Evolutionary conservation across 371 early-diverging fungal genomes (phyloP), one percentile per base, ranked within the genome.

Genomic region (Thermomucor indicae-seudaticae): DNA sequence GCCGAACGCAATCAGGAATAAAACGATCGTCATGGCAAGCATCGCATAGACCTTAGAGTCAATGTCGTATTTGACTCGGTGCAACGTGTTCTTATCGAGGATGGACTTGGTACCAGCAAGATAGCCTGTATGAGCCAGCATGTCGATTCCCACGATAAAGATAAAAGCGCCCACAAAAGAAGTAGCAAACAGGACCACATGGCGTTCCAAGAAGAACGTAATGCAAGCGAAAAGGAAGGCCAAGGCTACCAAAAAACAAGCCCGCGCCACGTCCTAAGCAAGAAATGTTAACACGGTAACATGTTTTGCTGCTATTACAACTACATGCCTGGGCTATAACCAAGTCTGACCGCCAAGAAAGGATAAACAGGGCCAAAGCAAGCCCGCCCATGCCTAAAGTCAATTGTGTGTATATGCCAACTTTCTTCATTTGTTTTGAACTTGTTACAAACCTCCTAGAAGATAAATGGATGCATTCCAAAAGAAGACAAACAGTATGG

Each of bases 301-400:
- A 22, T 19, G 10, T 32, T 10, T 32, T n/a, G 34, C n/a, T 32
- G 8, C 34, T n/a, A 32, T 32, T n/a, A 16, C 16, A 5, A 5
- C 3, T 5, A 16, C 30, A 34, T 45, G 45, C 53, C 53, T 44
- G 46, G n/a, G 45, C 46, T 25, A 72, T 60, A 27, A 67, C 47
- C 0, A 60, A 53, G 23, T 67, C 59, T 31, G 55, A 52, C 20
- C 56, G 57, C 72, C 72, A 72, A 23, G 63, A 62, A 23, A 59
- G 50, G 25, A 72, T 52, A 32, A 51, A 72, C 25, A 67, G 49
- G 28, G 60, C 72, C n/a, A 72, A 51, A 7, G 55, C 53, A 31
- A 65, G 51, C 0, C 65, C 65, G 19, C 59, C 64, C 42, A 64
- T 39, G 24, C 49, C 51, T 51, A 12, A 12, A 4, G 7, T 12